Base-by-base conservation (phyloP, 2,329 filamentous ascomycete genomes). In the Fusarium lyarnte region DNA sequence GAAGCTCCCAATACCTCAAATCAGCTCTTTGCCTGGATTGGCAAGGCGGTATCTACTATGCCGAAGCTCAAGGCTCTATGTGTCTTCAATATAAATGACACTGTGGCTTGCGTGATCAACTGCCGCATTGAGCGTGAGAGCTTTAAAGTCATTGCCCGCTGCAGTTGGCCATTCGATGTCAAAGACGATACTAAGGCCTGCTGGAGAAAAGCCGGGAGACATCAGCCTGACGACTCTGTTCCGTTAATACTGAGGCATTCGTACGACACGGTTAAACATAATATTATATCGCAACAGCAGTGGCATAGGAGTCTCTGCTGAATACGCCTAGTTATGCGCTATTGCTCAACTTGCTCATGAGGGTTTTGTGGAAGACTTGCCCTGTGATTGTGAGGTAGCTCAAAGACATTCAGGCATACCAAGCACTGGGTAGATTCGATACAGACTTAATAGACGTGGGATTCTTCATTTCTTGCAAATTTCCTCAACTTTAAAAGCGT, bases 271-370 rank as follows among this genome's bases (percentile, higher is more conserved):
- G n/a, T 35, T 5, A 17, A 19, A 19, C 29, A 10, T 33, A 16
- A 19, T 11, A 51, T 51, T 2, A 25, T 19, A 1, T 14, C 10
- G 29, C 29, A 19, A 25, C 46, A 51, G 46, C 8, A 8, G 6
- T 33, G 46, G 29, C 46, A 51, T 35, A 33, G 29, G 11, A 8
- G 11, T 14, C n/a, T 35, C 11, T 51, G 8, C 13, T 46, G 6
- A 29, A 7, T 11, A 21, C 11, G 4, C 17, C 9, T 2, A 19
- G 8, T 8, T n/a, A n/a, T n/a, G n/a, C n/a, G n/a, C n/a, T n/a
- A n/a, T n/a, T n/a, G n/a, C n/a, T n/a, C n/a, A n/a, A n/a, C n/a
- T n/a, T n/a, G n/a, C n/a, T n/a, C n/a, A n/a, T n/a, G n/a, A n/a
- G n/a, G n/a, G n/a, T n/a, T n/a, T n/a, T n/a, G n/a, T n/a, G n/a